Evolutionary conservation across 202 grass and related monocot species (phyloP).

Genomic region (Digitaria exilis): DNA sequence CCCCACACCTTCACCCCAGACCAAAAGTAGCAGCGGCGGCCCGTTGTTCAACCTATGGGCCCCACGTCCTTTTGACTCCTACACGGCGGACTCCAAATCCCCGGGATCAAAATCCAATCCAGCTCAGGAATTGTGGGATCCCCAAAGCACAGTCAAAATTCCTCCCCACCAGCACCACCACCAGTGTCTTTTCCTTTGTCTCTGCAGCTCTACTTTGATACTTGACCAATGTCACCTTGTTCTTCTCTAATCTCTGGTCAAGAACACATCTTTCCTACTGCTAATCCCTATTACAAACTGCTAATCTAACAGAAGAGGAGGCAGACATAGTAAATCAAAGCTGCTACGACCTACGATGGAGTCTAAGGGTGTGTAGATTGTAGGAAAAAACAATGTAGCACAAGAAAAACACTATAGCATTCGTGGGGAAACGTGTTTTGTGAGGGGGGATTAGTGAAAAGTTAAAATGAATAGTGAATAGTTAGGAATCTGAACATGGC

Average conservation of each 20-base stretch:
- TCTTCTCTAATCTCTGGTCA: background rate
- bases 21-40: background rate
- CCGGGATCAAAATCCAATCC: background rate
- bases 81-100: background rate
- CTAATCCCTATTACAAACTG: conserved; percentile 4
- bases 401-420: too few species aligned
- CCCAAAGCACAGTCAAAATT: conserved; percentile 11
- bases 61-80: conserved; percentile 15
- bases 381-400: too few species aligned
- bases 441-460: too few species aligned
- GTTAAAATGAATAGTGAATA: too few species aligned
- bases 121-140: background rate
- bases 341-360: background rate
- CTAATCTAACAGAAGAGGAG: background rate
- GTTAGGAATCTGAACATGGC: too few species aligned
- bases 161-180: background rate
- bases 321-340: background rate
- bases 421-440: too few species aligned
- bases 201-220: background rate
- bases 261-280: background rate
- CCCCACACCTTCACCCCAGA: background rate
- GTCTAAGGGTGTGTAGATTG: too few species aligned
- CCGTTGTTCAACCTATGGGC: conserved; percentile 15
- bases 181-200: background rate
- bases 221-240: background rate